Evolutionary conservation across 2,329 filamentous ascomycete species (phyloP).

Genomic region (Neofusicoccum cordaticola): DNA sequence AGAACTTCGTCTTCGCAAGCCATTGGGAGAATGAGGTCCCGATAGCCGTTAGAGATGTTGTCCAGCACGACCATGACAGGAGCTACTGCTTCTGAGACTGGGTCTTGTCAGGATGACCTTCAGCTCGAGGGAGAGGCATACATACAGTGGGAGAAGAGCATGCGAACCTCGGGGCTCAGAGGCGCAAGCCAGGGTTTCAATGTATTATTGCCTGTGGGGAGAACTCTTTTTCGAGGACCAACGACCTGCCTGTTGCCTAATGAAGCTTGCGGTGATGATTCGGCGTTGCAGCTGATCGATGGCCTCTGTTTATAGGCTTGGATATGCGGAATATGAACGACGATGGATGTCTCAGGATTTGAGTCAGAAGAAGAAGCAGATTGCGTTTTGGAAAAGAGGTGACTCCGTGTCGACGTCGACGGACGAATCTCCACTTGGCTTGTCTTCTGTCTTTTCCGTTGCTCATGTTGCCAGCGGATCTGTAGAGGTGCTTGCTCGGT

Average conservation of each 20-base stretch:
- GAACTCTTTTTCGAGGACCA: background rate
- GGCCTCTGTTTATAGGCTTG: background rate
- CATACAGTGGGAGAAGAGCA: slow-evolving; percentile 38
- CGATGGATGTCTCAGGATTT: no score
- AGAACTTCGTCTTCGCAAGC: slow-evolving; percentile 38
- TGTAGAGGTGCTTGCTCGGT: background rate
- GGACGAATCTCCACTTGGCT: background rate
- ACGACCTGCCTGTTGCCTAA: background rate
- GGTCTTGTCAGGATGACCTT: background rate
- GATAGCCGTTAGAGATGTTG: slow-evolving; percentile 37
- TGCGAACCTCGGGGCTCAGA: slow-evolving; percentile 30
- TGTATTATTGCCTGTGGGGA: background rate
- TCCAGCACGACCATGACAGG: slow-evolving; percentile 43
- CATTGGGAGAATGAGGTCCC: slow-evolving; percentile 41
- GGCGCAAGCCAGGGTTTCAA: slow-evolving; percentile 27
- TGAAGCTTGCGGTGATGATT: background rate
- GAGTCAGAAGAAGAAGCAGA: background rate
- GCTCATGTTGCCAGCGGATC: background rate
- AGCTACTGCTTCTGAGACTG: slow-evolving; percentile 38
- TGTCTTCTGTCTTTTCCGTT: background rate
- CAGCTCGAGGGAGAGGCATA: background rate
- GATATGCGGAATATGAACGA: no score
- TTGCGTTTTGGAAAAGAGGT: background rate
- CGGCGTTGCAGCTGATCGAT: background rate
- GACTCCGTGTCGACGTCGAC: background rate